phyloP scores from a whole-genome alignment of 441 rosid genomes.

The Oxalis stricta region DNA sequence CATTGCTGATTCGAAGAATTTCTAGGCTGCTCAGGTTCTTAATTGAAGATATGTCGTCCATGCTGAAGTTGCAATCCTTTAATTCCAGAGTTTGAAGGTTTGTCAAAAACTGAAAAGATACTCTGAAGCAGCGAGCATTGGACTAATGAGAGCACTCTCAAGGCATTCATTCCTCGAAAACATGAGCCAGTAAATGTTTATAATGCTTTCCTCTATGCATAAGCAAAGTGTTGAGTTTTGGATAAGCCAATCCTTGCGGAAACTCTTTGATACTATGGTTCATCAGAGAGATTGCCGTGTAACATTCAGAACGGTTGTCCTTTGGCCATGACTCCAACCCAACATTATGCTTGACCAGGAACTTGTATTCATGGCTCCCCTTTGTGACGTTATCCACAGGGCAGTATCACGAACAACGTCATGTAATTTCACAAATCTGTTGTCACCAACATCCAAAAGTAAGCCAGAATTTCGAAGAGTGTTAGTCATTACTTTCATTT shows the following conservation, averaged over 20 bases:
- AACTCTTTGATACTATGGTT: neutral
- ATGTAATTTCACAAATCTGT: conserved; percentile 4
- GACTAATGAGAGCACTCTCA: neutral
- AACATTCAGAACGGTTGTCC: neutral
- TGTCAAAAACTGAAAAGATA: neutral
- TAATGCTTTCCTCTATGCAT: neutral
- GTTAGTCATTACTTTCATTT: neutral
- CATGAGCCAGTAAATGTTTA: neutral
- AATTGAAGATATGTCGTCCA: neutral
- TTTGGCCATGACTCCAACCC: conserved; percentile 4
- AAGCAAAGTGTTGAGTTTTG: neutral
- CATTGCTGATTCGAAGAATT: neutral
- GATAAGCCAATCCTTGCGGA: neutral
- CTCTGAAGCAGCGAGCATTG: neutral
- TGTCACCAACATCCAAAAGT: neutral
- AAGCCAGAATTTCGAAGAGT: conserved; percentile 6
- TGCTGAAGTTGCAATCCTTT: no score
- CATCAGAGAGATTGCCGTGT: conserved; percentile 4
- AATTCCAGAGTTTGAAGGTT: neutral
- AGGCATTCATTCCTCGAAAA: neutral
- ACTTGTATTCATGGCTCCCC: no score
- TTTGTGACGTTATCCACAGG: neutral
- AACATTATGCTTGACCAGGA: neutral
- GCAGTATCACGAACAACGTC: conserved; percentile 12
- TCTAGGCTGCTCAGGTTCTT: neutral